Base-by-base conservation (phyloP, 2,329 filamentous ascomycete genomes). In the Lecanicillium sp. region DNA sequence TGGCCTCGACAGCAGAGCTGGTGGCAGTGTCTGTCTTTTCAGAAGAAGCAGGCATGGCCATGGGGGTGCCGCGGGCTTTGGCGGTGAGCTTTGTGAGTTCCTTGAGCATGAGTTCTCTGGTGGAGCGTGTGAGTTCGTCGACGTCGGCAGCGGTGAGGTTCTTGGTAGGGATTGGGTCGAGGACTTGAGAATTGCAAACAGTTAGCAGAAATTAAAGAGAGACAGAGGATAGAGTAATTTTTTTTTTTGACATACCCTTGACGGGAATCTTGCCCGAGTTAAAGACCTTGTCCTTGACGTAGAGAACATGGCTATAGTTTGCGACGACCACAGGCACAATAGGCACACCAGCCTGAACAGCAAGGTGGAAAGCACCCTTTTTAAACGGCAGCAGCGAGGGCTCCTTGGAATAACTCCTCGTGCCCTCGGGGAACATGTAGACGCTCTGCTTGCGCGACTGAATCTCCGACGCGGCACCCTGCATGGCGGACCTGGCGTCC, bases 311-410 rank as follows among this genome's bases (percentile, higher is more conserved):
- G 50, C 80, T 80, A 60, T 90, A 90, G 63, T 88, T 89, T 56
- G 84, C 83, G 20, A 78, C 75, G 33, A 88, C 82, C 27, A 94
- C 74, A 0, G 92, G 92, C 4, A 98, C 82, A 51, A 98, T 85
- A 18, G 89, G 89, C 5, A 95, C 92, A 48, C 87, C 84, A 3
- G 90, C 90, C 69, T 96, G 85, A 15, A 98, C 78, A 33, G 92
- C 92, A 25, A 98, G 73, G 60, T 98, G 90, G 64, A 98, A 98
- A 33, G 90, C 92, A 43, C 92, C 92, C 70, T 98, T 98, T 68
- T 98, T 98, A 73, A 96, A 98, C n/a, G 88, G 85, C 39, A 96
- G 69, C 52, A 98, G 65, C 43, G 73, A 76, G 2, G 92, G 85
- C 39, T 89, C 80, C 51, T 83, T 78, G 41, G 84, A 74, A 65